Percentiles rank a stretch among this genome's conserved stretches.
Evolutionary conservation across 345 rosid species (phyloP).

Genomic region (Mallotus nudiflorus): DNA sequence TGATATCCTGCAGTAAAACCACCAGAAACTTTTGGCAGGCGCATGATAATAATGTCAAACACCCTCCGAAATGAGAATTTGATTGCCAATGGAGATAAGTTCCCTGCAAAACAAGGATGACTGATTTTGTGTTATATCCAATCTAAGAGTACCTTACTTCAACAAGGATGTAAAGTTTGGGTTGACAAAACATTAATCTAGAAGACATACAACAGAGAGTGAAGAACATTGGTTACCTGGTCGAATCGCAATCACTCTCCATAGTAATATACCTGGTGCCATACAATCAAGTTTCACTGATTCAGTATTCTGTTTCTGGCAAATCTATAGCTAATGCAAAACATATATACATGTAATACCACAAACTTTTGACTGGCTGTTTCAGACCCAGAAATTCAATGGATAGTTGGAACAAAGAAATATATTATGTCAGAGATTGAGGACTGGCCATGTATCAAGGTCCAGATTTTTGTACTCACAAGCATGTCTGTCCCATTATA

Average conservation of each 20-base stretch:
- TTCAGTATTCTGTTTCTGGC: background rate
- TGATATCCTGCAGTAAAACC: background rate
- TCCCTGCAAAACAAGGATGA: background rate
- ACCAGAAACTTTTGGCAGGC: background rate
- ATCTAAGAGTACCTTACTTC: background rate
- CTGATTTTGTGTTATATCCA: background rate
- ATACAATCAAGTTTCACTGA: slow-evolving; percentile 1
- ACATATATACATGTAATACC: background rate
- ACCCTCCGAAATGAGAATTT: background rate
- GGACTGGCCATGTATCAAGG: background rate
- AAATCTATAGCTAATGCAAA: background rate
- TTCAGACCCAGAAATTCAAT: background rate
- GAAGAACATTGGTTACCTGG: background rate
- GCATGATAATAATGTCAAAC: background rate
- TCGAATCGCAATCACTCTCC: slow-evolving; percentile 26
- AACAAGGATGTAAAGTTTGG: background rate
- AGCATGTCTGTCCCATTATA: too few relatives aligned
- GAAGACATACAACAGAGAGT: background rate
- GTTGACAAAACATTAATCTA: background rate
- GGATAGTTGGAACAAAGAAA: background rate
- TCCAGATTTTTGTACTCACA: too few relatives aligned
- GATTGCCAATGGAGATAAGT: background rate
- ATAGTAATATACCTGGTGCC: slow-evolving; percentile 36
- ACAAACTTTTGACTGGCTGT: background rate
- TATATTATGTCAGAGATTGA: background rate